These are phyloP conservation scores for Cucumis cinereus DNA, from an alignment of 306 rosid genomes.

Conservation along the genomic window DNA sequence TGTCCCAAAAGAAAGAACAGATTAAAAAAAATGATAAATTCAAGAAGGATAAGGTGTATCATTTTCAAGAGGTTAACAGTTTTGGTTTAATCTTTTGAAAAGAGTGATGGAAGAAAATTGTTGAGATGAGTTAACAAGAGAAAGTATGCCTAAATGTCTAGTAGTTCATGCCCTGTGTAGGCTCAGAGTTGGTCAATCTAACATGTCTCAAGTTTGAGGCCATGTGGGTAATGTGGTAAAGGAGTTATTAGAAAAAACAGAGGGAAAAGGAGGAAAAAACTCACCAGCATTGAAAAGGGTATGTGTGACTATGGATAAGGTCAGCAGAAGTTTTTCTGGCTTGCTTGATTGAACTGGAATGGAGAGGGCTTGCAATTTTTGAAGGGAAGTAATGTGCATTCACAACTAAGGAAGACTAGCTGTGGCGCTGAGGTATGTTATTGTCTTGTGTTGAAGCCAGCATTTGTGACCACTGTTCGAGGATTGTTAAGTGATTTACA, in stretches of 20 bases:
- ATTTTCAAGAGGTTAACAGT: neutral
- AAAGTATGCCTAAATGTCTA: neutral
- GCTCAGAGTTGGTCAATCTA: neutral
- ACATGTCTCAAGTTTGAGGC: neutral
- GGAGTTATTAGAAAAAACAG: neutral
- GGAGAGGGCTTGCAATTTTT: slow-evolving; percentile 1
- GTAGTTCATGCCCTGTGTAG: neutral
- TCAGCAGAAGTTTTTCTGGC: slow-evolving; percentile 4
- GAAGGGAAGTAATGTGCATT: slow-evolving; percentile 4
- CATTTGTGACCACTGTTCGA: neutral
- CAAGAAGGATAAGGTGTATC: neutral
- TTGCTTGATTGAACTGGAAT: slow-evolving; percentile 5
- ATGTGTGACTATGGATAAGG: neutral
- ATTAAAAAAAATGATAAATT: slow-evolving; percentile 13
- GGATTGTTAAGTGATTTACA: slow-evolving; percentile 6
- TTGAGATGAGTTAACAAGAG: neutral
- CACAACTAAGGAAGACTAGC: slow-evolving; percentile 5
- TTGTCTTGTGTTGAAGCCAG: slow-evolving; percentile 8
- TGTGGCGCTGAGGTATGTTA: slow-evolving; percentile 2
- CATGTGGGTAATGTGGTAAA: neutral
- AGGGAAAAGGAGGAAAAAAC: neutral
- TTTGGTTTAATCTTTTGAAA: slow-evolving; percentile 4
- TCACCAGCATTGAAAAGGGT: neutral
- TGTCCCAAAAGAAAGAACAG: neutral
- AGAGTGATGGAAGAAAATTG: neutral